phyloP scores from a whole-genome alignment of 2,329 filamentous ascomycete genomes.

The Cladosporium sp. region DNA sequence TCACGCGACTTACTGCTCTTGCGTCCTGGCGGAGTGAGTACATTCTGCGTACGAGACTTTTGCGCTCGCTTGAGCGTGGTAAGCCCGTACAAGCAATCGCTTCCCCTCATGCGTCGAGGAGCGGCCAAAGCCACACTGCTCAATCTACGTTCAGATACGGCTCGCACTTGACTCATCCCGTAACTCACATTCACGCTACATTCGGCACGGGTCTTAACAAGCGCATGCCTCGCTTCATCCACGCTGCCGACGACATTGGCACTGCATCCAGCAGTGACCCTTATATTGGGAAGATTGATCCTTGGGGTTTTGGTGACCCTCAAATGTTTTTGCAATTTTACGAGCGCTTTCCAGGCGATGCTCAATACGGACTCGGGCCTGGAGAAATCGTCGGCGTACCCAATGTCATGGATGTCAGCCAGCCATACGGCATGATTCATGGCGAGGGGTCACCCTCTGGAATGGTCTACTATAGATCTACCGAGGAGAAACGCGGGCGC shows the following conservation, averaged over 20 bases:
- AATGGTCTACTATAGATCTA: conserved; percentile 70
- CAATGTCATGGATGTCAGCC: conserved; percentile 88
- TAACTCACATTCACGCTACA: conserved; percentile 74
- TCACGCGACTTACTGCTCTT: conserved; percentile 73
- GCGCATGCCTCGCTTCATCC: conserved; percentile 73
- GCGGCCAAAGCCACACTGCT: conserved; percentile 58
- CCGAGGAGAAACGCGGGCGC: conserved; percentile 70
- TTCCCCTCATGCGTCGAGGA: conserved; percentile 50
- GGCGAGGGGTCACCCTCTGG: conserved; percentile 86
- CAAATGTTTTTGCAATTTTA: conserved; percentile 73
- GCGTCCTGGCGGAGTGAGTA: conserved; percentile 98
- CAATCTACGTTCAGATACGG: conserved; percentile 80
- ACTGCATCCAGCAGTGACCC: conserved; percentile 80
- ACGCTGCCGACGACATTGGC: conserved; percentile 75
- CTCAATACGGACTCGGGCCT: conserved; percentile 72
- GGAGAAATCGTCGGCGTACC: conserved; percentile 71
- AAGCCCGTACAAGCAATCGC: conserved; percentile 62
- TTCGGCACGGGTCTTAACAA: conserved; percentile 66
- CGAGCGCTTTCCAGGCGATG: conserved; percentile 68
- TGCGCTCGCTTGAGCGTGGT: conserved; percentile 76
- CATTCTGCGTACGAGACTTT: conserved; percentile 75
- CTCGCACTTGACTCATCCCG: conserved; percentile 72
- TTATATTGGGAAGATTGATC: conserved; percentile 67
- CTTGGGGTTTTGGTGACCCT: conserved; percentile 76
- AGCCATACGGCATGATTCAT: conserved; percentile 75